phyloP scores from a whole-genome alignment of 2,329 filamentous ascomycete genomes.

The Xylaria sp. region DNA sequence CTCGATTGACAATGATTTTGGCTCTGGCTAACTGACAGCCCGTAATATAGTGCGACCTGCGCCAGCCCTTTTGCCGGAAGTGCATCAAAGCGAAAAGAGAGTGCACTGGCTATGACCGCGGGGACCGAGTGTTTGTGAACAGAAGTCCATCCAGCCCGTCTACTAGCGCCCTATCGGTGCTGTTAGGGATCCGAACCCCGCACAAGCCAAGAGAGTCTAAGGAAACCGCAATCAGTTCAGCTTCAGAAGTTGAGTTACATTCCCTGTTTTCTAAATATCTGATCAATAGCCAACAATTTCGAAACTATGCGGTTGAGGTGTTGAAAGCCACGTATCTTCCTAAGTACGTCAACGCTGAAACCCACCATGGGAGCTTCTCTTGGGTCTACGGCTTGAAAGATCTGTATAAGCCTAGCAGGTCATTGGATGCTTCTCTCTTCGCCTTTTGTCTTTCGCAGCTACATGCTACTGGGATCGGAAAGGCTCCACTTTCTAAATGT shows the following conservation, averaged over 20 bases:
- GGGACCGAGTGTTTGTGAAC: conserved; percentile 38
- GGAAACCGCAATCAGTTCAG: neutral
- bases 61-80: conserved; percentile 37
- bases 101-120: conserved; percentile 36
- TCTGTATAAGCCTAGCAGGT: conserved; percentile 31
- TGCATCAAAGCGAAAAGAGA: conserved; percentile 35
- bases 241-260: neutral
- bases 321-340: conserved; percentile 39
- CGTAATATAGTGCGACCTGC: conserved; percentile 35
- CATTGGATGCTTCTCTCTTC: conserved; percentile 39
- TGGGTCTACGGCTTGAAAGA: conserved; percentile 33
- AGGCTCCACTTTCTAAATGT: too few relatives aligned
- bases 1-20: neutral
- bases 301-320: conserved; percentile 35
- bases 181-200: neutral
- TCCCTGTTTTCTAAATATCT: neutral
- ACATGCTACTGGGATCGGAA: too few relatives aligned
- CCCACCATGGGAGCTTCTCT: conserved; percentile 19
- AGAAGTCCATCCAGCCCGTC: conserved; percentile 28
- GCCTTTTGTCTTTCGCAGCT: conserved; percentile 33
- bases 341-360: conserved; percentile 20
- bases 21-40: neutral
- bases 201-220: neutral
- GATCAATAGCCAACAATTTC: conserved; percentile 19
- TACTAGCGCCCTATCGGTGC: conserved; percentile 33